A percentile compares a stretch with the other conserved stretches of the same genome.
Conservation (phyloP, 139 green algal species). For the Chlorella sp. region DNA sequence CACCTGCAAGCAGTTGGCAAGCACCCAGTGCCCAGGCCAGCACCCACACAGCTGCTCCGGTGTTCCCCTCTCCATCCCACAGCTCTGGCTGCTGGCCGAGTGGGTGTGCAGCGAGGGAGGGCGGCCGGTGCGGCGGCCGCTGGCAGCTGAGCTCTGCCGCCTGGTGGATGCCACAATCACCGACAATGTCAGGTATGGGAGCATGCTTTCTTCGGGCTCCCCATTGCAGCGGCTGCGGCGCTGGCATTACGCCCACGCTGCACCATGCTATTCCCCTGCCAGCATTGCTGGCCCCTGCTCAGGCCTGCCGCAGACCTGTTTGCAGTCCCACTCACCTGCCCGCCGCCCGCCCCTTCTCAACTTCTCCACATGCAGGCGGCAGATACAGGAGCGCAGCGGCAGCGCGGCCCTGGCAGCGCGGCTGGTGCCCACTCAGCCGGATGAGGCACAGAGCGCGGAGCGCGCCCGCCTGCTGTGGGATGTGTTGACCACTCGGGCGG, state of each 20-base stretch:
- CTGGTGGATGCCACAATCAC: constrained; percentile 72
- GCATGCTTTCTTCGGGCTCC: no score
- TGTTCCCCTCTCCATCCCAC: constrained; percentile 2
- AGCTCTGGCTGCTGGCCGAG: constrained; percentile 90
- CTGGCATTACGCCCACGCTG: no score
- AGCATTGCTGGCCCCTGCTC: no score
- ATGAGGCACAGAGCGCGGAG: constrained; percentile 53
- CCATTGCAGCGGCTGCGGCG: no score
- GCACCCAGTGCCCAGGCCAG: no score
- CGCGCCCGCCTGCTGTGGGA: constrained; percentile 62
- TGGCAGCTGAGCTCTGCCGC: constrained; percentile 77
- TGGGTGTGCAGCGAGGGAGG: constrained; percentile 77
- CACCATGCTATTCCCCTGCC: no score
- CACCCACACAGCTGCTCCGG: no score
- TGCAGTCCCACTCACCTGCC: no score
- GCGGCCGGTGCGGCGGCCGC: constrained; percentile 51
- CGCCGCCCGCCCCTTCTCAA: no score
- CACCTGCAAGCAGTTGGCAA: no score
- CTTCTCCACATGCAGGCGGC: neutral
- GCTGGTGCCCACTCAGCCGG: constrained; percentile 66
- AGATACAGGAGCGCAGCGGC: constrained; percentile 43
- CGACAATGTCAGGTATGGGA: neutral
- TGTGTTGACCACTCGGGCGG: constrained; percentile 12
- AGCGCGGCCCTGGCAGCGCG: constrained; percentile 47
- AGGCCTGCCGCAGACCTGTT: no score